Conservation (phyloP, 129 eudicot genomes). For the sunflower (Helianthus annuus) region HanXRQr2.0-SUNRISE NC_035449.2:8774977-8775476, state of each 20-base stretch:
- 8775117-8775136: not conserved
- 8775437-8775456: no score
- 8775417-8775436: no score
- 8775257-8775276: not conserved
- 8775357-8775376: not conserved
- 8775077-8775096: not conserved
- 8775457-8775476: no score
- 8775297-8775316: not conserved
- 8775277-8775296: not conserved
- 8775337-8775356: not conserved
- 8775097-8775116: not conserved
- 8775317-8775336: not conserved
- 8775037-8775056: no score
- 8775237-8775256: conserved; percentile 1
- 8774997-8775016: not conserved
- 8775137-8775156: not conserved
- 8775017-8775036: not conserved
- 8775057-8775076: not conserved
- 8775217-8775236: not conserved
- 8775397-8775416: no score
- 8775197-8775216: conserved; percentile 4
- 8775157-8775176: conserved; percentile 1
- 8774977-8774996: not conserved
- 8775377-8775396: not conserved
- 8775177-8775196: not conserved